Evolutionary conservation across 331 rosid genomes (phyloP), one percentile per base, ranked within the genome.

Genomic region (Quercus phellos): DNA sequence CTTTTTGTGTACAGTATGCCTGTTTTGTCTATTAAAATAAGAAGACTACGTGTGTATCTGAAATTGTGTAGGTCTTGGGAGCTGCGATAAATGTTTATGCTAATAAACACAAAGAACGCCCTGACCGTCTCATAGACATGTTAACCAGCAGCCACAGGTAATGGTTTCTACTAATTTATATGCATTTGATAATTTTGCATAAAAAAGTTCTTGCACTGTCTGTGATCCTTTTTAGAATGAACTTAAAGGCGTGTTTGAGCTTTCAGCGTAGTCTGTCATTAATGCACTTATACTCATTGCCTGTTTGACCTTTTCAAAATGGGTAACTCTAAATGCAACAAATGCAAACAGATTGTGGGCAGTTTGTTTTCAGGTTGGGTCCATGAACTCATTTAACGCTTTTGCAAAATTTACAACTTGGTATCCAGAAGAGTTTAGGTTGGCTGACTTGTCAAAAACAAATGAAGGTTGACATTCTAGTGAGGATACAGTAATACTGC

Each of bases 91-190:
- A 92, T 77, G 97, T 94, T 78, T 94, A 92, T 88, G 99, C 99
- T 77, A 94, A 94, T 73, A 94, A 89, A 82, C 99, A 94, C 88
- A 94, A 94, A 85, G 99, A 94, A 73, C 99, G 99, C 67, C 97
- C 99, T 22, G 98, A 92, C 72, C 98, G 99, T 86, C 95, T 94
- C 68, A 94, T 92, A 68, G 99, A 94, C 91, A 92, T 94, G 99
- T 81, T 94, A 82, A 90, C 95, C 61, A 94, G 99, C 82, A 94
- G 98, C 85, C 99, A 94, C 87, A 88, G 99, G 99, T 94, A 79
- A 71, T 71, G 69, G 10, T 38, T 77, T 42, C 66, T 68, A 13
- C 58, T 64, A 68, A 17, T 38, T 61, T 68, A 4, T 17, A 29
- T 63, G 21, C 22, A 27, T 58, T 29, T 29, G 43, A 35, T 30